Conservation (phyloP, 2,329 filamentous ascomycete genomes). For the Apiospora kogelbergensis region DNA sequence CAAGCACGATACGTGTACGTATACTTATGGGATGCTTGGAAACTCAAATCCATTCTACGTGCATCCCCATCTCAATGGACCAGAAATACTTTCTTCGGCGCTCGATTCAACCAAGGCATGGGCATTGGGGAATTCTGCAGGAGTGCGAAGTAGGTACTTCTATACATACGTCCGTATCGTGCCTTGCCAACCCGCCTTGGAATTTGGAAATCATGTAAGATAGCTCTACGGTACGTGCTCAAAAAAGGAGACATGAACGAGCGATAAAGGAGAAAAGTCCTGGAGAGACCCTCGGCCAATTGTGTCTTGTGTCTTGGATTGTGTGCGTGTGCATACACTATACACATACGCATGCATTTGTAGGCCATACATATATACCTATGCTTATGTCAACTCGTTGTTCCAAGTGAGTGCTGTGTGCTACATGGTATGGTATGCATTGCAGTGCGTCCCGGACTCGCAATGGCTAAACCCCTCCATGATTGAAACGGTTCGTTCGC, state of each 20-base stretch:
- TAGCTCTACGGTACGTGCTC: constrained; percentile 6
- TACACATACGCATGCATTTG: neutral
- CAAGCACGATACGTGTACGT: too few relatives aligned
- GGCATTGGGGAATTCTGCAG: too few relatives aligned
- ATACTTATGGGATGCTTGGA: too few relatives aligned
- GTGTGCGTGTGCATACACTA: neutral
- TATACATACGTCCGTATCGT: neutral
- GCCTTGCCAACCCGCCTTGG: neutral
- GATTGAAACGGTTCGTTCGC: neutral
- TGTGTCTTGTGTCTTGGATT: neutral
- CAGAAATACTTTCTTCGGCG: too few relatives aligned
- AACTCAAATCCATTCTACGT: too few relatives aligned
- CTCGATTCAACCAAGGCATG: too few relatives aligned
- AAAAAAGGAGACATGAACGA: neutral
- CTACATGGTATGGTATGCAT: neutral
- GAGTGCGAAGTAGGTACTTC: neutral
- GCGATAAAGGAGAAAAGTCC: neutral
- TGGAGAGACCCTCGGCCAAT: neutral
- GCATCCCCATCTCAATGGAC: too few relatives aligned
- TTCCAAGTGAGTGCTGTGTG: neutral
- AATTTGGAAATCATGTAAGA: constrained; percentile 1
- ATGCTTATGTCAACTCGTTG: neutral
- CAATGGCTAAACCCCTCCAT: neutral
- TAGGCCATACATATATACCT: neutral
- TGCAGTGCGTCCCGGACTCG: neutral